phyloP scores from a whole-genome alignment of 805 yeast genomes.

The Pichia eremophila region DNA sequence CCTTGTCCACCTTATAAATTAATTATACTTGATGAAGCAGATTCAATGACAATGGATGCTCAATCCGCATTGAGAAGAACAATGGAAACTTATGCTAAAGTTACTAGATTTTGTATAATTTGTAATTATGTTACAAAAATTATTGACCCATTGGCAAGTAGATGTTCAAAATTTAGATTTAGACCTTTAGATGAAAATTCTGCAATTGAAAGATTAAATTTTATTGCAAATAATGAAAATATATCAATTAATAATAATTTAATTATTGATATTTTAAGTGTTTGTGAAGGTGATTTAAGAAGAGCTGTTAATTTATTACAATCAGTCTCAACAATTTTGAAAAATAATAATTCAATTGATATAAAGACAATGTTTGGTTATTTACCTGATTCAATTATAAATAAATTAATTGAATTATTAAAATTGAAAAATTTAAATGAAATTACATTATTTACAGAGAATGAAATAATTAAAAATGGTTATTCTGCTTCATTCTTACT shows the following conservation, averaged over 20 bases:
- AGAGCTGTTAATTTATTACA: conserved; percentile 87
- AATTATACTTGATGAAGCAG: conserved; percentile 90
- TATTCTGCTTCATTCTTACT: conserved; percentile 25
- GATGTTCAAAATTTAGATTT: conserved; percentile 94
- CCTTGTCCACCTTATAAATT: conserved; percentile 97
- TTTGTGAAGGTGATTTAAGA: conserved; percentile 85
- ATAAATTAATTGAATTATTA: conserved; percentile 13
- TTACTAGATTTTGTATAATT: conserved; percentile 86
- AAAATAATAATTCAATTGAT: conserved; percentile 11
- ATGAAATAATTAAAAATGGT: conserved; percentile 24
- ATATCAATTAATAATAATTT: conserved; percentile 38
- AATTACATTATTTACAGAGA: conserved; percentile 20
- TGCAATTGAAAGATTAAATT: conserved; percentile 59
- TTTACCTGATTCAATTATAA: conserved; percentile 17
- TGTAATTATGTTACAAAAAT: conserved; percentile 96
- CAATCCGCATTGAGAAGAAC: conserved; percentile 92
- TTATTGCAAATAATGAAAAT: conserved; percentile 44
- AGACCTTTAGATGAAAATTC: conserved; percentile 61
- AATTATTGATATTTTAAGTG: conserved; percentile 53
- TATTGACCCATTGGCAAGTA: conserved; percentile 91
- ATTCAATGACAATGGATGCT: conserved; percentile 97
- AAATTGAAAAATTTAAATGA: conserved; percentile 16
- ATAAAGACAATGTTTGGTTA: conserved; percentile 27
- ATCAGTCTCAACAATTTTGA: conserved; percentile 60
- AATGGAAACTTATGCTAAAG: conserved; percentile 81